Conservation (phyloP, 225 moss, liverwort and hornwort genomes). For the Antitrichia curtipendula region DNA sequence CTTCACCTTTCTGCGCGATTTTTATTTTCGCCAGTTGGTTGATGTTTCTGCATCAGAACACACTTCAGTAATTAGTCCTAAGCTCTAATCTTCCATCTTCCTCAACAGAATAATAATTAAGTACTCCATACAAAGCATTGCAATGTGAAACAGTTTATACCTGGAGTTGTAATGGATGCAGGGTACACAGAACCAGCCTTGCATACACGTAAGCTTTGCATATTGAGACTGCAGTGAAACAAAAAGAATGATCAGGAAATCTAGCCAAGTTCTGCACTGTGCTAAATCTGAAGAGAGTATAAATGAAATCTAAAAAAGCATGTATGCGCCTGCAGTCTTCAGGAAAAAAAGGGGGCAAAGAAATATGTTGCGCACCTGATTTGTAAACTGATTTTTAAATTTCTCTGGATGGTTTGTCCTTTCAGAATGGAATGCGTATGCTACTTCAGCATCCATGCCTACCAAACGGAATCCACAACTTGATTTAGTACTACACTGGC, state of each 20-base stretch:
- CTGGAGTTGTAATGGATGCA: slow-evolving; percentile 45
- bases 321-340: neutral
- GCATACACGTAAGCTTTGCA: slow-evolving; percentile 33
- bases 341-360: neutral
- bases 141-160: neutral
- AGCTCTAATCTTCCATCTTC: neutral
- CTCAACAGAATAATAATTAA: neutral
- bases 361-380: slow-evolving; percentile 40
- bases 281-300: neutral
- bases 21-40: slow-evolving; percentile 55
- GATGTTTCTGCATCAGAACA: slow-evolving; percentile 47
- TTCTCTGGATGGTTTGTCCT: slow-evolving; percentile 54
- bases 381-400: slow-evolving; percentile 75
- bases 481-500: neutral
- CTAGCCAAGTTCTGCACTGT: neutral
- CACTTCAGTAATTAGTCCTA: neutral
- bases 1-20: slow-evolving; percentile 44
- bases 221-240: slow-evolving; percentile 49
- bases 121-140: neutral
- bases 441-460: slow-evolving; percentile 92
- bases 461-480: neutral
- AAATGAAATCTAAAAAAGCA: neutral
- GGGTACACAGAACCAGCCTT: slow-evolving; percentile 84
- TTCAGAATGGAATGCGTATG: slow-evolving; percentile 53
- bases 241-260: neutral